A percentile compares a stretch with the other conserved stretches of the same genome.
Evolutionary conservation across 2,329 filamentous ascomycete species (phyloP).

Genomic region (Fusarium sp.): DNA sequence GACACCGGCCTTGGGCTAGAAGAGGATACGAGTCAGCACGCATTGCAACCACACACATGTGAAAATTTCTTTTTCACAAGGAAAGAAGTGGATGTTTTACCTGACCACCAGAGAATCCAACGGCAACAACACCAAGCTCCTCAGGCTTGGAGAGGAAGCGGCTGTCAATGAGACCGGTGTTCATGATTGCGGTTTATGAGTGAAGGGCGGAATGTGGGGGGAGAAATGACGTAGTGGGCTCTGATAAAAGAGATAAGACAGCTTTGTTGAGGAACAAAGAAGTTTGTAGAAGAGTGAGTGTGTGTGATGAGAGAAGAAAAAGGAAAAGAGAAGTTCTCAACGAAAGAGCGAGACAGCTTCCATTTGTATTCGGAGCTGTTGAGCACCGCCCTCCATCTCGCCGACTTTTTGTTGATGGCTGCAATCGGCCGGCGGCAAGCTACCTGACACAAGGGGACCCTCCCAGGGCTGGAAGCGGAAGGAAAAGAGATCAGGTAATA

Average conservation of each 20-base stretch:
- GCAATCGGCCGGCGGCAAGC: constrained; percentile 43
- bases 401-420: constrained; percentile 20
- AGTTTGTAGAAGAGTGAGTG: not conserved
- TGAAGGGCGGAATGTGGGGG: constrained; percentile 35
- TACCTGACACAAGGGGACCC: constrained; percentile 1
- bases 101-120: constrained; percentile 97
- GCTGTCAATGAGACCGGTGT: constrained; percentile 66
- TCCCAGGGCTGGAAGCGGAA: constrained; percentile 26
- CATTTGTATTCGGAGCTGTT: constrained; percentile 39
- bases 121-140: constrained; percentile 91
- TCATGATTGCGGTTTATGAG: constrained; percentile 53
- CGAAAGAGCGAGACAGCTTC: constrained; percentile 15
- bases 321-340: not conserved
- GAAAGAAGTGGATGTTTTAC: constrained; percentile 62
- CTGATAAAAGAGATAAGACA: constrained; percentile 27
- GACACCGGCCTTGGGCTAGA: constrained; percentile 84
- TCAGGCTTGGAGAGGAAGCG: constrained; percentile 85
- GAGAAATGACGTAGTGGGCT: constrained; percentile 39
- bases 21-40: constrained; percentile 51
- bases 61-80: constrained; percentile 7
- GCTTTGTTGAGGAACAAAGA: constrained; percentile 2
- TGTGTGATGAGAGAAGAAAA: not conserved
- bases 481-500: constrained; percentile 39
- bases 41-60: not conserved
- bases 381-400: constrained; percentile 26